Conservation (phyloP, 1,284 basidiomycete genomes). For the Cutaneotrichosporon sp. region DNA sequence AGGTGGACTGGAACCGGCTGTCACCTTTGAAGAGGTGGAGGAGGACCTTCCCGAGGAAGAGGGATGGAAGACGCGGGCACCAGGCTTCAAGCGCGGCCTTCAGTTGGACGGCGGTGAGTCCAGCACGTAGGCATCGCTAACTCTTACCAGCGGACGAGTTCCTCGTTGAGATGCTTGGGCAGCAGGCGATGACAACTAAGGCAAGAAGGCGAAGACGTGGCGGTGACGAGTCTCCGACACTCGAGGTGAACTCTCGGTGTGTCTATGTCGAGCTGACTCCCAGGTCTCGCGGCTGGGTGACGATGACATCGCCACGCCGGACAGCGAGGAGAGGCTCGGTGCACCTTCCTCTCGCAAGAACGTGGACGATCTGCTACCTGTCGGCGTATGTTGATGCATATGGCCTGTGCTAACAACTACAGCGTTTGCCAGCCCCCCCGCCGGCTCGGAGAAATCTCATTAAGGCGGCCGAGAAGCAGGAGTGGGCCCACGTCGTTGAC, state of each 20-base stretch:
- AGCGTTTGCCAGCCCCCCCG: constrained; percentile 52
- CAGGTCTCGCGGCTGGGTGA: constrained; percentile 38
- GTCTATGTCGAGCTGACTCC: not conserved
- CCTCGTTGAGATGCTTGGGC: constrained; percentile 47
- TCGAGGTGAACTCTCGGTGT: constrained; percentile 26
- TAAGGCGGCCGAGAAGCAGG: constrained; percentile 67
- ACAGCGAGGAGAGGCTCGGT: constrained; percentile 12
- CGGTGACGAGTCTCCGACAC: constrained; percentile 37
- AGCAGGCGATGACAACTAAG: constrained; percentile 40
- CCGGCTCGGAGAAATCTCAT: constrained; percentile 37
- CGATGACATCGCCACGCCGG: constrained; percentile 29
- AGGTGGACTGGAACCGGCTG: constrained; percentile 64
- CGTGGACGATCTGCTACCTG: constrained; percentile 78
- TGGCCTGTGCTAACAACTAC: constrained; percentile 15
- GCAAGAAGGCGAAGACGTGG: constrained; percentile 41
- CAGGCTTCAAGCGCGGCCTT: constrained; percentile 43
- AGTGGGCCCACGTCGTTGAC: constrained; percentile 98
- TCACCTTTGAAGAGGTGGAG: constrained; percentile 30
- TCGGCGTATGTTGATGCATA: constrained; percentile 61
- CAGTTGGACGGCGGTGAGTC: constrained; percentile 47
- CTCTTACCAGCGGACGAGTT: constrained; percentile 44
- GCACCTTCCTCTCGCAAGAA: constrained; percentile 53
- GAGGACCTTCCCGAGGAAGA: constrained; percentile 45
- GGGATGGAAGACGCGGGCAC: constrained; percentile 49
- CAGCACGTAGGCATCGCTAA: constrained; percentile 9